Evolutionary conservation across 2,329 filamentous ascomycete genomes (phyloP).

Genomic region (Arthrobotrys iridis): DNA sequence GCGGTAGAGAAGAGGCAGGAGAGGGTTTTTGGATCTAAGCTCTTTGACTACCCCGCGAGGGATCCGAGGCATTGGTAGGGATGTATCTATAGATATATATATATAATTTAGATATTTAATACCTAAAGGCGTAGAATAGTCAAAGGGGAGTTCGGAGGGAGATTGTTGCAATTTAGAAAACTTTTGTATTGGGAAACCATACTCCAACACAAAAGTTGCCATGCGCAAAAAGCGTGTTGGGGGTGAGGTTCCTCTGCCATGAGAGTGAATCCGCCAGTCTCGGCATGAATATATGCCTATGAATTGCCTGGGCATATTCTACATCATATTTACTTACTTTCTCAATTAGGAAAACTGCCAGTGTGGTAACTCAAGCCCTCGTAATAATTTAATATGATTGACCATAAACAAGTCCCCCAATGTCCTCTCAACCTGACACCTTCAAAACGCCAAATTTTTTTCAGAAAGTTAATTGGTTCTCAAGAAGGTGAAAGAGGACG

Average conservation of each 20-base stretch:
- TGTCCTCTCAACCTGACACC: neutral
- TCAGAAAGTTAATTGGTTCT: neutral
- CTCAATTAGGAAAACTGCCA: too few species aligned
- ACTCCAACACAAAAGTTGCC: neutral
- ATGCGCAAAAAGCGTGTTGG: neutral
- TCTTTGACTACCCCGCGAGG: neutral
- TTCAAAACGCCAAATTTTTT: neutral
- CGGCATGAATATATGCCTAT: too few species aligned
- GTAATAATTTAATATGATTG: too few species aligned
- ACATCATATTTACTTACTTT: neutral
- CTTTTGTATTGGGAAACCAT: neutral
- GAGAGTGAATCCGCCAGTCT: too few species aligned
- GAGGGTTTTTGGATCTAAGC: neutral
- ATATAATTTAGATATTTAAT: too few species aligned
- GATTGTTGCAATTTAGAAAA: constrained; percentile 28
- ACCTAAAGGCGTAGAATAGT: neutral
- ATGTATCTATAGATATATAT: neutral
- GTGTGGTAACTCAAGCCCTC: too few species aligned
- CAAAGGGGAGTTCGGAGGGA: neutral
- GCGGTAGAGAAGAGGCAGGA: constrained; percentile 44
- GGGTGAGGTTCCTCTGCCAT: neutral
- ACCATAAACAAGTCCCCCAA: neutral
- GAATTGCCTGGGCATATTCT: neutral
- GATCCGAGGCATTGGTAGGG: constrained; percentile 20
- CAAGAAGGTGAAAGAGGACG: neutral